Evolutionary conservation across 1,139 yeast species (phyloP).

Genomic region (Yamadazyma friedrichii): DNA sequence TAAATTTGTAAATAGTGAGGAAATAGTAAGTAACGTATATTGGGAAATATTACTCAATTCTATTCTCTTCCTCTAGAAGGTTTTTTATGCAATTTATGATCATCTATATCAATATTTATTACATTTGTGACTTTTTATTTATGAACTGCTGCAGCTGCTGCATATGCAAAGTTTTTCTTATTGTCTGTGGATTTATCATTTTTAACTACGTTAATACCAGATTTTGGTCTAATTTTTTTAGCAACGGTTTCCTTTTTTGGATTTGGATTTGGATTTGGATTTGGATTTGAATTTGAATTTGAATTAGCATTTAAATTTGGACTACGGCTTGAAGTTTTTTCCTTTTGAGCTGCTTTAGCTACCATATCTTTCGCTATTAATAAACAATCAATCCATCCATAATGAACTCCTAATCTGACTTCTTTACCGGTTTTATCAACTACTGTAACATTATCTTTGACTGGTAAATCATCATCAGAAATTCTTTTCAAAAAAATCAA

Average conservation of each 20-base stretch:
- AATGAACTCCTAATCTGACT: conserved; percentile 34
- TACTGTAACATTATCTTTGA: conserved; percentile 37
- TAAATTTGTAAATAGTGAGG: neutral
- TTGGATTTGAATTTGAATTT: no score
- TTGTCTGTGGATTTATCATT: conserved; percentile 1
- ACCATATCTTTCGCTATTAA: conserved; percentile 44
- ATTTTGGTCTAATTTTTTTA: conserved; percentile 11
- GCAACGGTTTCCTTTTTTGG: conserved; percentile 7
- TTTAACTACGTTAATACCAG: conserved; percentile 6
- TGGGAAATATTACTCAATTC: neutral
- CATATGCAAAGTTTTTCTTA: conserved; percentile 39
- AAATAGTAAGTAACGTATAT: conserved; percentile 2
- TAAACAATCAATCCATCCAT: conserved; percentile 50
- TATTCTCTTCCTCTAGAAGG: conserved; percentile 4
- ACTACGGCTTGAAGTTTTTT: neutral
- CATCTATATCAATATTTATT: neutral
- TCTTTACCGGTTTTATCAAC: conserved; percentile 32
- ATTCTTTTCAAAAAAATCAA: conserved; percentile 56
- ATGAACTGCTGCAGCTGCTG: conserved; percentile 50
- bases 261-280: no score
- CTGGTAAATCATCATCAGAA: conserved; percentile 20
- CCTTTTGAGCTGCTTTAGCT: conserved; percentile 15
- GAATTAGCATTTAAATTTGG: no score
- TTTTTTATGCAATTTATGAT: conserved; percentile 1
- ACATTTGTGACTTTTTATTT: conserved; percentile 13